Conservation (phyloP, 1,139 yeast species). For the Chernovozyma sophiae-reginae region DNA sequence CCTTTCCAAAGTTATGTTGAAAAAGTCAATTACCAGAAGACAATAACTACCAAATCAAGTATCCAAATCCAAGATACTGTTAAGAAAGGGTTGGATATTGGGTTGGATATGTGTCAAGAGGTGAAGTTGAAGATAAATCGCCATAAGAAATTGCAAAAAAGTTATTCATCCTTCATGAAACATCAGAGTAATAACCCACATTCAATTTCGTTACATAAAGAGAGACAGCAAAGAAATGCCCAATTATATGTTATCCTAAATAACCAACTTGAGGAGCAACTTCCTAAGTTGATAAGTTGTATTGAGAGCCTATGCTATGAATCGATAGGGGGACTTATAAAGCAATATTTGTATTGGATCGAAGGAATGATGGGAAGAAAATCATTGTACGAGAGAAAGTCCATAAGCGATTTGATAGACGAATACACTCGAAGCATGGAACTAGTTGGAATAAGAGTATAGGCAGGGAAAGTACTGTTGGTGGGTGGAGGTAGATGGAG, state of each 20-base stretch:
- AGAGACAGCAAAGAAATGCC: not conserved
- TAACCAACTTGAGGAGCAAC: constrained; percentile 1
- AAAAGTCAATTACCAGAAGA: not conserved
- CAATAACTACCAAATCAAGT: not conserved
- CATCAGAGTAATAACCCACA: not conserved
- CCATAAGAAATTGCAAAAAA: not conserved
- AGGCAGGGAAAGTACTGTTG: no score
- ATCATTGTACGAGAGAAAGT: not conserved
- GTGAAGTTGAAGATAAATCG: not conserved
- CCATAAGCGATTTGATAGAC: not conserved
- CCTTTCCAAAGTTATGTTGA: not conserved
- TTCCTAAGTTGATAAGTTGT: not conserved
- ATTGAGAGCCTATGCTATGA: not conserved
- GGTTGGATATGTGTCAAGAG: constrained; percentile 1
- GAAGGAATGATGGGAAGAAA: not conserved
- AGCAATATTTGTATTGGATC: not conserved
- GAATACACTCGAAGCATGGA: not conserved
- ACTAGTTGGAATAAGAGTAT: not conserved
- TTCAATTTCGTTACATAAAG: not conserved
- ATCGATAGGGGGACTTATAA: not conserved
- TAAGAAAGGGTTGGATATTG: not conserved
- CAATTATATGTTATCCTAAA: not conserved
- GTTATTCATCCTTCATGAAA: not conserved
- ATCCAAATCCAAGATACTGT: not conserved
- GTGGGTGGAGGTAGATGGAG: no score